Evolutionary conservation across 1,139 yeast species (phyloP).

Genomic region (Pneumocystis canis): DNA sequence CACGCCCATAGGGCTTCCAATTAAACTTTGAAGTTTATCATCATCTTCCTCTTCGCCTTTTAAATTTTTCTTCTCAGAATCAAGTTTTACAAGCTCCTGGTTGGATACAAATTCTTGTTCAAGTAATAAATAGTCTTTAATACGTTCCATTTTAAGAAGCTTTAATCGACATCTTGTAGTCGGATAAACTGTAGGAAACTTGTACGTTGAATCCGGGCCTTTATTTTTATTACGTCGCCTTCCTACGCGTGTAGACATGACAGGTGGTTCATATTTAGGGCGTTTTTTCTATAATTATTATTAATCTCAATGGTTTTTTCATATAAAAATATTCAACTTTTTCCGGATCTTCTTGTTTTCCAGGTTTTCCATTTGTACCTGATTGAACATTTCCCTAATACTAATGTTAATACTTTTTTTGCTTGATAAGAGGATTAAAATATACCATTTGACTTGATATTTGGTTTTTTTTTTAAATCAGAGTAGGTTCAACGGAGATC

Average conservation of each 20-base stretch:
- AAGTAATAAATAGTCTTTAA: slow-evolving; percentile 82
- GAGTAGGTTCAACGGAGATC: not conserved
- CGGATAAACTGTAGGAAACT: slow-evolving; percentile 80
- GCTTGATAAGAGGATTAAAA: not conserved
- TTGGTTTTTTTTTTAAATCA: not conserved
- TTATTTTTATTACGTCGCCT: slow-evolving; percentile 45
- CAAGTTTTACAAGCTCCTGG: slow-evolving; percentile 88
- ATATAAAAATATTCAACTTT: not conserved
- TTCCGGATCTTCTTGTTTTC: not conserved
- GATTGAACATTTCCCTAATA: not conserved
- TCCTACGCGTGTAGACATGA: slow-evolving; percentile 70
- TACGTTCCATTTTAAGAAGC: slow-evolving; percentile 81
- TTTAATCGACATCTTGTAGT: slow-evolving; percentile 86
- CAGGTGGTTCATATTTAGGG: slow-evolving; percentile 98
- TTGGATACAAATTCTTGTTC: slow-evolving; percentile 95
- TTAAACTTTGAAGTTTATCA: slow-evolving; percentile 56
- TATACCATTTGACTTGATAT: not conserved
- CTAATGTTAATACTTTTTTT: not conserved
- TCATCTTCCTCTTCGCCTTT: slow-evolving; percentile 91
- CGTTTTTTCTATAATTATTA: slow-evolving; percentile 23
- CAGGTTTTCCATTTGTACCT: not conserved
- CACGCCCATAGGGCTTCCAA: slow-evolving; percentile 87
- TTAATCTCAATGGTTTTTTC: not conserved
- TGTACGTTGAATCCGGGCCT: slow-evolving; percentile 79
- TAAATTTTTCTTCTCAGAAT: slow-evolving; percentile 66